Evolutionary conservation across 805 yeast species (phyloP).

Genomic region (Candida sanyiensis): DNA sequence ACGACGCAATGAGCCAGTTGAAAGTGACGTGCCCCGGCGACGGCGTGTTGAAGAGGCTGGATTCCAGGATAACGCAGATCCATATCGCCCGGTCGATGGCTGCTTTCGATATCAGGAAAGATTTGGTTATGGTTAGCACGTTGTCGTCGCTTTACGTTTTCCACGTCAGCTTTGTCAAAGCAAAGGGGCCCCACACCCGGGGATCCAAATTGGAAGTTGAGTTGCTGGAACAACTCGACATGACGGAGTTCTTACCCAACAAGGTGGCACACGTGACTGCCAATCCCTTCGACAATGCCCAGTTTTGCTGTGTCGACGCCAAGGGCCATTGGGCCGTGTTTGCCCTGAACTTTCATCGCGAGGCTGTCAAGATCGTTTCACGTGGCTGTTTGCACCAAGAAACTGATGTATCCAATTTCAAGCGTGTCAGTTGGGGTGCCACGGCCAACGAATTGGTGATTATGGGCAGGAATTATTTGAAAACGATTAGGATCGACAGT

Average conservation of each 20-base stretch:
- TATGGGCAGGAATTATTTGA: conserved; percentile 40
- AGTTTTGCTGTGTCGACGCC: conserved; percentile 42
- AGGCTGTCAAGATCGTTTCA: not conserved
- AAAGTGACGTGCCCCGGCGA: conserved; percentile 11
- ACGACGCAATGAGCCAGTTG: not conserved
- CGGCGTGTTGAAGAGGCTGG: conserved; percentile 22
- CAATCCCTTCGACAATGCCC: conserved; percentile 35
- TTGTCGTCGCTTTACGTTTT: conserved; percentile 30
- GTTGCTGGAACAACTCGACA: conserved; percentile 3
- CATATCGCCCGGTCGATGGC: conserved; percentile 27
- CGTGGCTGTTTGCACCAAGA: conserved; percentile 31
- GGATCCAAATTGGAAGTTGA: not conserved
- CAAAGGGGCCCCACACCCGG: not conserved
- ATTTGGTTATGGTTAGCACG: conserved; percentile 35
- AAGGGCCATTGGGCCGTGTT: conserved; percentile 49
- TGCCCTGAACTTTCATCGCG: conserved; percentile 13
- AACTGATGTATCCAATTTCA: conserved; percentile 52
- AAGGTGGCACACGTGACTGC: conserved; percentile 42
- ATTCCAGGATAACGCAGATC: conserved; percentile 38
- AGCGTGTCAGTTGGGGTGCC: conserved; percentile 42
- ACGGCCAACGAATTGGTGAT: conserved; percentile 27
- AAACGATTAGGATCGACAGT: conserved; percentile 26
- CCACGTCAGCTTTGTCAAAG: conserved; percentile 20
- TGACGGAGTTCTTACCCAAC: conserved; percentile 26
- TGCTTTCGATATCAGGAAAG: conserved; percentile 22